These are phyloP conservation scores for Phytophthora sansomeana DNA, from an alignment of 352 stramenopile genomes.

Conservation along the genomic window DNA sequence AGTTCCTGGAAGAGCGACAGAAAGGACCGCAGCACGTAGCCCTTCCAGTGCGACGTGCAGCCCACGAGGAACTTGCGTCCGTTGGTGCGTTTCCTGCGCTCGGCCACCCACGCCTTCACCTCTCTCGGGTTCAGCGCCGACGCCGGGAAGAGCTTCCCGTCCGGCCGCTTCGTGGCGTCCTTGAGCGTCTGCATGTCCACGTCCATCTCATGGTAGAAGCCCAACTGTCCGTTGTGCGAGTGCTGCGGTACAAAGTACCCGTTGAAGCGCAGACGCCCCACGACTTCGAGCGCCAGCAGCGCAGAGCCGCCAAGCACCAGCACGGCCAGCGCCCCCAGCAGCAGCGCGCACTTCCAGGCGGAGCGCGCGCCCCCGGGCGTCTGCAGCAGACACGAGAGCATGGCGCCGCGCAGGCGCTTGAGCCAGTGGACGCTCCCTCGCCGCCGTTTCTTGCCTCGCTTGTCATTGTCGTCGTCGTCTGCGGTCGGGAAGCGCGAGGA, in stretches of 20 bases:
- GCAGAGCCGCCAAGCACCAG: slow-evolving; percentile 34
- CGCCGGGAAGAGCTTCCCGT: slow-evolving; percentile 55
- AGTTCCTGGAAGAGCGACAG: slow-evolving; percentile 74
- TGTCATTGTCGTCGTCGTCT: slow-evolving; percentile 46
- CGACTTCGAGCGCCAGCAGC: slow-evolving; percentile 51
- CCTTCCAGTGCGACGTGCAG: slow-evolving; percentile 65
- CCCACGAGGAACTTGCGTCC: slow-evolving; percentile 76
- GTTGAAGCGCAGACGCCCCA: slow-evolving; percentile 59
- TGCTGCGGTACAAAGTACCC: slow-evolving; percentile 49
- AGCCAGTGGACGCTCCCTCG: slow-evolving; percentile 15
- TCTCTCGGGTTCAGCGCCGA: slow-evolving; percentile 52
- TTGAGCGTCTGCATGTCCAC: slow-evolving; percentile 67
- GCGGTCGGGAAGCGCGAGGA: slow-evolving; percentile 11
- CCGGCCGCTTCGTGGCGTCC: slow-evolving; percentile 38
- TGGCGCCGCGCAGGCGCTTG: slow-evolving; percentile 4
- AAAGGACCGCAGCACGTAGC: slow-evolving; percentile 74
- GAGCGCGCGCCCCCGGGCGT: slow-evolving; percentile 1
- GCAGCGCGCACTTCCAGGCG: slow-evolving; percentile 23
- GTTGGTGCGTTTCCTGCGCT: slow-evolving; percentile 73
- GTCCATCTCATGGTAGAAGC: slow-evolving; percentile 87
- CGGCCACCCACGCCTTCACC: slow-evolving; percentile 66
- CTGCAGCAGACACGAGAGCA: slow-evolving; percentile 18
- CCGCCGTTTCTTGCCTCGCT: slow-evolving; percentile 29
- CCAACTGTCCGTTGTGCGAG: slow-evolving; percentile 57
- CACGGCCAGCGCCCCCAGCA: slow-evolving; percentile 30